Conservation (phyloP, 306 rosid species). For the Rosa lucieae region DNA sequence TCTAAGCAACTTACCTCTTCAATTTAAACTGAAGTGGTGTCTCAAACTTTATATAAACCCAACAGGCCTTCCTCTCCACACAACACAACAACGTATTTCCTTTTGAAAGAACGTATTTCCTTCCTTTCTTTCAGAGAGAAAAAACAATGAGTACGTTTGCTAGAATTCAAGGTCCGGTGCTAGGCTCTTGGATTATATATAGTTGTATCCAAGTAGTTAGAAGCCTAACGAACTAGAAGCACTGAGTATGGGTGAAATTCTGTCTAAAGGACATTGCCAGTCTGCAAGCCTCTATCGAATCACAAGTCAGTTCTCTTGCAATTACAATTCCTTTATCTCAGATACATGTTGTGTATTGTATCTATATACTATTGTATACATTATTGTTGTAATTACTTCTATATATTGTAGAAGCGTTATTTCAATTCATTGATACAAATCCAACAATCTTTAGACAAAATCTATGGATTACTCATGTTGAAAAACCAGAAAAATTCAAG, state of each 20-base stretch:
- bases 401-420: too few relatives aligned
- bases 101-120: neutral
- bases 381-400: too few relatives aligned
- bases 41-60: too few relatives aligned
- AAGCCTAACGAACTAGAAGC: neutral
- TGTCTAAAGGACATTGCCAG: neutral
- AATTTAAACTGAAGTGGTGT: too few relatives aligned
- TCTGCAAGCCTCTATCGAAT: neutral
- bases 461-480: neutral
- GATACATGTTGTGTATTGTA: too few relatives aligned
- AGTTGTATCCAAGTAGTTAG: neutral
- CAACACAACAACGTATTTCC: neutral
- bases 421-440: too few relatives aligned
- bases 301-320: neutral
- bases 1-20: too few relatives aligned
- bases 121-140: neutral
- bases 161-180: neutral
- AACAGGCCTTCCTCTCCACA: too few relatives aligned
- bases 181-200: neutral
- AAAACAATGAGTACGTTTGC: neutral
- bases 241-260: neutral
- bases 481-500: constrained; percentile 8
- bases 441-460: neutral
- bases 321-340: neutral
- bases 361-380: too few relatives aligned